A percentile compares a stretch with the other conserved stretches of the same genome.
Evolutionary conservation across 306 rosid genomes (phyloP).

Genomic region (Trifolium fragiferum): DNA sequence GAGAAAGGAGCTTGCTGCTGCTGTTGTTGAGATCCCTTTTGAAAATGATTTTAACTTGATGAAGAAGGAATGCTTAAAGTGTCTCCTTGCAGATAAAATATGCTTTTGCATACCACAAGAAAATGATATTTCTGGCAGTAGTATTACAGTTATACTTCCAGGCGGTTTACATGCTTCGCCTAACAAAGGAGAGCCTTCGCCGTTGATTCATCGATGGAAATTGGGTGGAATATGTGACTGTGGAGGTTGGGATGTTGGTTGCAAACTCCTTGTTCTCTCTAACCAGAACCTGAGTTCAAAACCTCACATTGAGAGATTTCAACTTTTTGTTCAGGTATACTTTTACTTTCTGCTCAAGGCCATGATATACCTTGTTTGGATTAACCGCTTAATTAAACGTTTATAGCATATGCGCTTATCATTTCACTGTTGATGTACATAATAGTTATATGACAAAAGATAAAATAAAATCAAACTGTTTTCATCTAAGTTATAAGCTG

Average conservation of each 20-base stretch:
- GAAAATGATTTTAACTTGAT: constrained; percentile 43
- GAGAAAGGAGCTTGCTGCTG: constrained; percentile 80
- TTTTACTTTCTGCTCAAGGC: constrained; percentile 7
- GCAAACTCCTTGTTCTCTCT: constrained; percentile 80
- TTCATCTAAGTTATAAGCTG: neutral
- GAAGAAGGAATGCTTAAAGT: constrained; percentile 49
- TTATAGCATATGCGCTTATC: neutral
- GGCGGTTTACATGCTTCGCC: constrained; percentile 81
- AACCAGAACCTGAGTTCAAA: constrained; percentile 50
- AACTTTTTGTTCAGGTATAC: constrained; percentile 75
- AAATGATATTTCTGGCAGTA: constrained; percentile 41
- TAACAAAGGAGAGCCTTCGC: constrained; percentile 72
- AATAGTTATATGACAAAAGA: too few species aligned
- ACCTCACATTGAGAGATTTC: constrained; percentile 46
- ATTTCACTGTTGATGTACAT: too few species aligned
- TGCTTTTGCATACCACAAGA: constrained; percentile 54
- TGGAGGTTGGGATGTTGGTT: constrained; percentile 98
- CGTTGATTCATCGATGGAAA: constrained; percentile 80
- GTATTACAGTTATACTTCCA: constrained; percentile 70
- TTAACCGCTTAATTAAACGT: neutral
- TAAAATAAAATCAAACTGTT: too few species aligned
- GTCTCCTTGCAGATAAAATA: constrained; percentile 49
- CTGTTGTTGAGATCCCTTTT: constrained; percentile 60
- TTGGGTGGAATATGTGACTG: constrained; percentile 86
- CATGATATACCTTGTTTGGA: neutral